Base-by-base conservation (phyloP, 805 yeast genomes). In the Candida argentea region DNA sequence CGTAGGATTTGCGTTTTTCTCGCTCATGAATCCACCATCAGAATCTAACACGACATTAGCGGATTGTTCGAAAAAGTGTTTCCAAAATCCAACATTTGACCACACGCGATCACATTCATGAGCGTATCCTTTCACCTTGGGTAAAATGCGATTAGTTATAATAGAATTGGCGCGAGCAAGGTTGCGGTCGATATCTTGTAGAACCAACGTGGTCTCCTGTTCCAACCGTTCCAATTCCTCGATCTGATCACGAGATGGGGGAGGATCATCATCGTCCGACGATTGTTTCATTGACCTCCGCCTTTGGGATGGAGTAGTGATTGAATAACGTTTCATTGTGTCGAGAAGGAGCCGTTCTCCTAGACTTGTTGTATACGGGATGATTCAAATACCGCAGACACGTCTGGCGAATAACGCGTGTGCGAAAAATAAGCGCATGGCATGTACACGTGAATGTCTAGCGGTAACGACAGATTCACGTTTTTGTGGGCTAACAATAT, bases 161-260 rank as follows among this genome's bases (percentile, higher is more conserved):
- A 76, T 66, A 25, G 73, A 65, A 46, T 80, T 83, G 13, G 87
- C 73, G 24, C 67, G 61, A 8, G 79, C 68, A 27, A 85, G 63
- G 43, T 83, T 78, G 26, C 73, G 67, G 53, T 85, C 94, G 14
- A 86, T 81, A 26, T 76, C 77, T 49, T 84, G 95, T 26, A 86
- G 55, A 5, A 76, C 71, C 29, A 79, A 50, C 0, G 94, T 83
- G 23, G 83, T 80, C 44, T 76, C 80, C 48, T 81, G 93, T 43
- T 85, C 94, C 24, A 83, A 50, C 40, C 71, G 62, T 43, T 84
- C 93, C 21, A 61, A 40, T 35, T 58, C 65, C 43, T 84, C 93
- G 20, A 61, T 40, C 35, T 58, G 65, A 20, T 47, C 22, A 51
- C 52, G 10, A 34, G 44, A 17, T 17, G 32, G 33, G 14, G 26